Base-by-base conservation (phyloP, 352 stramenopile species). In the Pythium phragmitis region DNA sequence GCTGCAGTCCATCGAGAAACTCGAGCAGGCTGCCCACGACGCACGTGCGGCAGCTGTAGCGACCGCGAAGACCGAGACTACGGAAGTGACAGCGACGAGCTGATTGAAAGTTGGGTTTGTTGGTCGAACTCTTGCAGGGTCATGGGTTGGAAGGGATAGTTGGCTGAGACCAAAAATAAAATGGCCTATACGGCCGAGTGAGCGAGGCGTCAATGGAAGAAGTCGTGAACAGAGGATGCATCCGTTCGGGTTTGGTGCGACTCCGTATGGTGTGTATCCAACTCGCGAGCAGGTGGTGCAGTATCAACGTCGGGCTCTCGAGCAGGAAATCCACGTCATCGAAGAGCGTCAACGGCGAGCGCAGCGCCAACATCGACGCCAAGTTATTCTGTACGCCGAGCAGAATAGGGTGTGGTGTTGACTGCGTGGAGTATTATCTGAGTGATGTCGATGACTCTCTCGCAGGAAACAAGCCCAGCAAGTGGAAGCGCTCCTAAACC, bases 1-100 rank as follows among this genome's bases (percentile, higher is more conserved):
- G 17, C 70, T 92, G 13, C 60, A 76, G 17, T 69, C 77, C 1
- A 71, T 90, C 23, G 81, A 91, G 54, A 36, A 69, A 7, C 46
- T 68, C 3, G 58, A 73, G 51, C 49, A 70, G 8, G 33, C 63
- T 23, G 47, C 59, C 33, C 33, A 65, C 30, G 39, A 58, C 30
- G 39, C 56, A 11, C 51, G 51, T 26, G 26, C 34, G 28, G 7
- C 9, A 19, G 57, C 57, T 39, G 23, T 16, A 14, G 57, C 51
- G 42, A 36, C 51, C 6, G 47, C 51, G 13, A 16, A n/a, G 6
- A 26, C 36, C n/a, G 39, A 60, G 41, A 26, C 52, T 39, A 47
- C 19, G 11, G 61, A 68, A 21, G 54, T 63, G 17, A 53, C 42
- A 17, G 61, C 45, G 6, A 63, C 61, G 21, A 68, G 63, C 23